Evolutionary conservation across 2,329 filamentous ascomycete genomes (phyloP), one percentile per base, ranked within the genome.

Genomic region (Raffaelea albimanens): DNA sequence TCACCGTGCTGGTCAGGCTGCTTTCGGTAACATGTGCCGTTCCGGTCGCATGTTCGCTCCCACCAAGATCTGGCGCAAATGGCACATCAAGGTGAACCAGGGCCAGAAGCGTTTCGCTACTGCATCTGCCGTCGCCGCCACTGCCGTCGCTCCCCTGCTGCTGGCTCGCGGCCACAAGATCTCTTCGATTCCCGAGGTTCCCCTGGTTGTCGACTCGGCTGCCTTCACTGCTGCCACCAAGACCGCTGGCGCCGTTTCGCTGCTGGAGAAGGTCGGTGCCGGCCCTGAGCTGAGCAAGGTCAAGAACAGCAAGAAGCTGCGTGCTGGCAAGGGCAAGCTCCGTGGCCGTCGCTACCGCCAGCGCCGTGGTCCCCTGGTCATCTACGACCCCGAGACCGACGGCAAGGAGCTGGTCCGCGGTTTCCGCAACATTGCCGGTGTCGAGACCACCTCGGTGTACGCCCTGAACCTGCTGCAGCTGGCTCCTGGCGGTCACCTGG

Each of bases 31-130:
- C 87, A 89, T 91, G 89, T 98, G 93, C 80, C 90, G 93, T 72
- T 95, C 91, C 69, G 93, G 94, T 80, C 93, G 93, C 78, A 98
- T 98, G 93, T 98, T 98, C 78, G 93, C 93, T 62, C 93, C 93
- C 61, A 98, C 93, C 76, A 98, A 98, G 85, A 86, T 95, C 78
- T 98, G 93, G 94, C 83, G 93, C 72, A 96, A 95, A 81, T 98
- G 93, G 94, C 93, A 98, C 82, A 82, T 96, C 80, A 97, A 97
- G 89, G 82, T 98, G 83, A 95, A 95, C 82, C 82, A 94, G 73
- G 86, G 86, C 73, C 93, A 98, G 83, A 95, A 93, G 87, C 93
- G 93, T 65, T 98, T 96, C 72, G 93, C 93, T 73, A 95, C 89
- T 66, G 88, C 88, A 70, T 98, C 93, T 64, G 93, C 93, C 66